Conservation (phyloP, 208 protist genomes). For the Trypanosoma cruzi region DNA sequence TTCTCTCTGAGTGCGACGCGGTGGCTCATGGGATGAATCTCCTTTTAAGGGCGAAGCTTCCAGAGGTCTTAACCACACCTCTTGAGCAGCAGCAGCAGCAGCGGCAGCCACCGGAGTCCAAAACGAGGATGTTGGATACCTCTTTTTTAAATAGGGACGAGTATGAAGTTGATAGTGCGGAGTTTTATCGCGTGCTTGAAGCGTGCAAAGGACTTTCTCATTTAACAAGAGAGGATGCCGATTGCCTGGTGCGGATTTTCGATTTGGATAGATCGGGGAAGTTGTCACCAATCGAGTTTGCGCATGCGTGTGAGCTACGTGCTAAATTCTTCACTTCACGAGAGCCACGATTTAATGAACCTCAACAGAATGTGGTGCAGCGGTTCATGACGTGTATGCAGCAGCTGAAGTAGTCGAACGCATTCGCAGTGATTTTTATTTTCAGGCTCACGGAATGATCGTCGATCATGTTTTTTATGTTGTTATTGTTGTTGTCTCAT, state of each 20-base stretch:
- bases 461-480: constrained; percentile 20
- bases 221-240: constrained; percentile 39
- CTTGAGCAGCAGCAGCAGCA: constrained; percentile 10
- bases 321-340: constrained; percentile 41
- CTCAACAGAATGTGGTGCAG: constrained; percentile 55
- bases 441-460: neutral
- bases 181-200: constrained; percentile 54
- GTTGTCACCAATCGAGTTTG: constrained; percentile 64
- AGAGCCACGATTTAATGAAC: constrained; percentile 53
- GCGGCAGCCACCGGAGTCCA: neutral
- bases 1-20: constrained; percentile 57
- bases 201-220: constrained; percentile 32
- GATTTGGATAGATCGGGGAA: constrained; percentile 59
- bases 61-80: constrained; percentile 28
- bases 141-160: neutral
- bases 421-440: neutral
- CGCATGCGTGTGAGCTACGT: constrained; percentile 32
- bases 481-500: neutral
- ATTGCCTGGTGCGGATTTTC: constrained; percentile 50
- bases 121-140: neutral
- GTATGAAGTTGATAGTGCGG: constrained; percentile 34
- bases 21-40: constrained; percentile 51
- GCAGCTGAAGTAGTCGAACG: constrained; percentile 37
- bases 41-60: constrained; percentile 42
- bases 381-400: constrained; percentile 82